A percentile compares a stretch with the other conserved stretches of the same genome.
phyloP scores from a whole-genome alignment of 129 eudicot genomes.

The Ambrosia trifida region DNA sequence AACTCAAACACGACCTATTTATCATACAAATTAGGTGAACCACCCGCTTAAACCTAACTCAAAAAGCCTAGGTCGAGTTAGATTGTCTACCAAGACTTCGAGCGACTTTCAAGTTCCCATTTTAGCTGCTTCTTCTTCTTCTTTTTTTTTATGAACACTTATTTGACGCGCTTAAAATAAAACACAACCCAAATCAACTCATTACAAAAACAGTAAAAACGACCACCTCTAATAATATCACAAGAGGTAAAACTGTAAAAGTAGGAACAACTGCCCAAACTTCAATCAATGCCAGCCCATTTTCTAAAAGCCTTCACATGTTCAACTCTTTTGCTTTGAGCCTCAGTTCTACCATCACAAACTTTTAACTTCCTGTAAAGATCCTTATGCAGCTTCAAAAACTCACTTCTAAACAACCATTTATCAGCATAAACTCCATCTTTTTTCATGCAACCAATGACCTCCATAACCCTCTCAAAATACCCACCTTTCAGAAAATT shows the following conservation, averaged over 20 bases:
- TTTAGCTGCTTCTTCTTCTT: too few species aligned
- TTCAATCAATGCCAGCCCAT: constrained; percentile 57
- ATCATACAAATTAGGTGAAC: background rate
- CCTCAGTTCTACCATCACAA: constrained; percentile 58
- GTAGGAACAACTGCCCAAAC: background rate
- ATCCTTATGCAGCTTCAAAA: constrained; percentile 63
- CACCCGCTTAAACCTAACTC: background rate
- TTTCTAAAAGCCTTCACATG: constrained; percentile 71
- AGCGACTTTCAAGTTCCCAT: too few species aligned
- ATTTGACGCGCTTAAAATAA: background rate
- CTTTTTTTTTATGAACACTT: background rate
- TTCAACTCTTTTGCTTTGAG: constrained; percentile 64
- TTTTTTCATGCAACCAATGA: constrained; percentile 60
- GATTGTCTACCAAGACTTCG: background rate
- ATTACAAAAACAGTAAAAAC: background rate
- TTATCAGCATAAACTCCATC: constrained; percentile 61
- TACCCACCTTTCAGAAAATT: constrained; percentile 84
- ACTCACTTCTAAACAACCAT: constrained; percentile 62
- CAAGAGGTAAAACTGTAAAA: constrained; percentile 17
- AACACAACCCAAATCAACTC: background rate
- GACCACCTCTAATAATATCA: background rate
- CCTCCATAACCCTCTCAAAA: constrained; percentile 94
- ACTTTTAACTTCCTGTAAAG: constrained; percentile 60
- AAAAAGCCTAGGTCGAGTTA: background rate
- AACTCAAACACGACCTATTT: background rate